Conservation (phyloP, 139 green algal genomes). For the Deuterostichococcus epilithicus region DNA sequence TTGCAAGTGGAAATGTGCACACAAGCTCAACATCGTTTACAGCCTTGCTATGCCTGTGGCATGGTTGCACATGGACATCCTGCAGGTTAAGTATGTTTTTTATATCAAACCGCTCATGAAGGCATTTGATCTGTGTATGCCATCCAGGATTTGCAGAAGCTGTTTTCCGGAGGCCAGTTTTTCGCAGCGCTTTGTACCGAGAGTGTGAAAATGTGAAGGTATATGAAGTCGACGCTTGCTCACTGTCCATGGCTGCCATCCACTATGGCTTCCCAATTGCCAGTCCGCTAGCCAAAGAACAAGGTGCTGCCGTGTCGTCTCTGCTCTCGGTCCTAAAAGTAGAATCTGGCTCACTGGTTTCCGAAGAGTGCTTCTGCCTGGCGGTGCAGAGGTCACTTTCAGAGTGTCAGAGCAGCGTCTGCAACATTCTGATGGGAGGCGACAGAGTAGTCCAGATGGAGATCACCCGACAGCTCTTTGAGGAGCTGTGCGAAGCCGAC, state of each 20-base stretch:
- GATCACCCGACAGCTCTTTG: slow-evolving; percentile 12
- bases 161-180: neutral
- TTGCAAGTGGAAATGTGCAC: too few relatives aligned
- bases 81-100: too few relatives aligned
- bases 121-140: neutral
- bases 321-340: too few relatives aligned
- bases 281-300: too few relatives aligned
- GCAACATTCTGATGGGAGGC: neutral
- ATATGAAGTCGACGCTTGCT: neutral
- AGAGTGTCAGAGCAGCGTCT: neutral
- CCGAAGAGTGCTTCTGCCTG: neutral
- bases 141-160: neutral
- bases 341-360: too few relatives aligned
- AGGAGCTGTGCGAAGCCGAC: slow-evolving; percentile 17
- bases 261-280: too few relatives aligned
- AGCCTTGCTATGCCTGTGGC: too few relatives aligned
- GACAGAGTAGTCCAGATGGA: neutral
- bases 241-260: slow-evolving; percentile 11
- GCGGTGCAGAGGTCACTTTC: neutral
- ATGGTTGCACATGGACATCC: too few relatives aligned
- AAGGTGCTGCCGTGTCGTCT: too few relatives aligned
- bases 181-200: neutral
- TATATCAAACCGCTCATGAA: too few relatives aligned
- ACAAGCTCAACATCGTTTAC: too few relatives aligned
- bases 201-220: neutral